Base-by-base conservation (phyloP, 495 filamentous ascomycete genomes). In the Penicillium macrosclerotiorum region DNA sequence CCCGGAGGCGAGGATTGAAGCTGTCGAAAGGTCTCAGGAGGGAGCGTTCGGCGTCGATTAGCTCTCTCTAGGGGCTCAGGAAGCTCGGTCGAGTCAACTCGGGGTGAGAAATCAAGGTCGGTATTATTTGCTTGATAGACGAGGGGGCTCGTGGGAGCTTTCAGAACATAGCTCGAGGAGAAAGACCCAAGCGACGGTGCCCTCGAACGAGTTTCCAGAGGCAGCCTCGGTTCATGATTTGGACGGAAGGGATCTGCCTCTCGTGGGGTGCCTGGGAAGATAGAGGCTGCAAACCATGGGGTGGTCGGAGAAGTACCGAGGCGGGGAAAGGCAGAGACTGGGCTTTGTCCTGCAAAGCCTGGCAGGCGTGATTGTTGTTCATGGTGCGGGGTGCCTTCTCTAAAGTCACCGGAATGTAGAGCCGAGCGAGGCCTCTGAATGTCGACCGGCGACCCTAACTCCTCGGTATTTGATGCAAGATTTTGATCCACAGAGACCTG, bases 91-190 rank as follows among this genome's bases (percentile, higher is more conserved):
- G 59, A 49, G 16, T 65, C 59, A 19, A 59, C 50, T 35, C 60
- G 66, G 11, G 73, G 65, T 7, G 81, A 77, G 32, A 87, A 75
- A 51, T 90, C 89, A 12, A 89, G 60, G 45, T 94, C 90, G 6
- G 90, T 86, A 55, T 90, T 91, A 62, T 84, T 95, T 45, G 90
- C 88, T 48, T 90, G 89, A 56, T 96, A 82, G 3, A 92, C 90
- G 17, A 98, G 72, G 14, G 93, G 94, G 48, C 90, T 97, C 8
- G 93, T 97, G 4, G 93, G 92, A 3, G 86, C 80, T 62, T 90
- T 88, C 32, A 93, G 82, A 14, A 88, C 74, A 64, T 95, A 96
- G 51, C 82, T 90, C 2, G 87, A 89, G 1, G 89, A 86, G 12
- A 86, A 88, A 2, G 86, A 86, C 7, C 84, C 84, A 3, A 91